A percentile compares a stretch with the other conserved stretches of the same genome.
Evolutionary conservation across 1,139 yeast genomes (phyloP).

Genomic region (Kodamaea arcana): DNA sequence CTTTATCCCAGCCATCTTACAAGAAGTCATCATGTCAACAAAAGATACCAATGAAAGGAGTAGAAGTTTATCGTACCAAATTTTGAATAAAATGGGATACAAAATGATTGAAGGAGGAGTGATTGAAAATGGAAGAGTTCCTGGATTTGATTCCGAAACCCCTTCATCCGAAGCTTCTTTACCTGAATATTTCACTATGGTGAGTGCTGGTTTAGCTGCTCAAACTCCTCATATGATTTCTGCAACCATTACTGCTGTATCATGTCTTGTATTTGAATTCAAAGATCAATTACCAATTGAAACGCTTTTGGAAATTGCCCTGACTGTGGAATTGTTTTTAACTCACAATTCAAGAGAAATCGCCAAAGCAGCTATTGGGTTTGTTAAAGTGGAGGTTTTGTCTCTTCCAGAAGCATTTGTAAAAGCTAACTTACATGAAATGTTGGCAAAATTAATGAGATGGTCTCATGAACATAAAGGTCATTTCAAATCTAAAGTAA

Average conservation of each 20-base stretch:
- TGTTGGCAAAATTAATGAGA: conserved; percentile 69
- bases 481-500: conserved; percentile 87
- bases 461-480: conserved; percentile 98
- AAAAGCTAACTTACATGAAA: conserved; percentile 58
- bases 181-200: conserved; percentile 85
- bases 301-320: conserved; percentile 65
- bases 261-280: conserved; percentile 85
- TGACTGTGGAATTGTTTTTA: conserved; percentile 86
- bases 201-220: conserved; percentile 95
- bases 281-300: conserved; percentile 55
- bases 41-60: conserved; percentile 92
- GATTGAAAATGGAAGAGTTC: conserved; percentile 61
- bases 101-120: conserved; percentile 71
- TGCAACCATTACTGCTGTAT: conserved; percentile 87
- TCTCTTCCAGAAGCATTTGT: conserved; percentile 80
- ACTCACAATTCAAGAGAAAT: conserved; percentile 90
- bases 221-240: conserved; percentile 93
- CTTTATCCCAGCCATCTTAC: conserved; percentile 76
- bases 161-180: conserved; percentile 66
- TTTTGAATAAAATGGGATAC: conserved; percentile 77
- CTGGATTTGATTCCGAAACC: conserved; percentile 61
- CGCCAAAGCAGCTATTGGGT: conserved; percentile 91
- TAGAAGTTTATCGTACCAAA: conserved; percentile 73
- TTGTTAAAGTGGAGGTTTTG: conserved; percentile 85
- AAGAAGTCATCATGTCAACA: conserved; percentile 89